Evolutionary conservation across 2,329 filamentous ascomycete species (phyloP).

Genomic region (Nigrospora osmanthi): DNA sequence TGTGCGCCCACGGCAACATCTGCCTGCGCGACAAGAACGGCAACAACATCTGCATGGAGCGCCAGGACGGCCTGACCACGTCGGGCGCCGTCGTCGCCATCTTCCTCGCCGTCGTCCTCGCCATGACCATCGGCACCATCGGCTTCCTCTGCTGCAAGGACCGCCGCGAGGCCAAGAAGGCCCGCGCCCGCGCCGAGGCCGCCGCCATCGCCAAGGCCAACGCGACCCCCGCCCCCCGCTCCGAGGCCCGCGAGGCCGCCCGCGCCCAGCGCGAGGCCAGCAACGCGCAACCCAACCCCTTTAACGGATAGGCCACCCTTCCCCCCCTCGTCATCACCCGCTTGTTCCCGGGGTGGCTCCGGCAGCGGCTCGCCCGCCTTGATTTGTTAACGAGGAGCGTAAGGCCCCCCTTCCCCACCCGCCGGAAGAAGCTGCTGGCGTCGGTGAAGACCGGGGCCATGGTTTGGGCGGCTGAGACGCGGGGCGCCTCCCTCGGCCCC

Average conservation of each 20-base stretch:
- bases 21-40: slow-evolving; percentile 34
- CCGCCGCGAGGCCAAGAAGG: slow-evolving; percentile 32
- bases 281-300: background rate
- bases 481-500: too few relatives aligned
- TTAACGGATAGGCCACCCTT: background rate
- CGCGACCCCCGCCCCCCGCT: background rate
- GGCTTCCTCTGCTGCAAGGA: slow-evolving; percentile 46
- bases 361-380: too few relatives aligned
- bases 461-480: too few relatives aligned
- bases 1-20: slow-evolving; percentile 34
- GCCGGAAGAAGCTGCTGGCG: too few relatives aligned
- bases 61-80: slow-evolving; percentile 27
- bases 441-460: too few relatives aligned
- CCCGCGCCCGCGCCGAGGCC: slow-evolving; percentile 38
- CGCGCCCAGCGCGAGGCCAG: background rate
- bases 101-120: slow-evolving; percentile 34
- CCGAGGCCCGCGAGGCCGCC: background rate
- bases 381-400: too few relatives aligned
- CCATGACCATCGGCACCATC: slow-evolving; percentile 28
- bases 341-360: too few relatives aligned
- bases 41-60: slow-evolving; percentile 34
- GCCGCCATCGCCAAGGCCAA: slow-evolving; percentile 38
- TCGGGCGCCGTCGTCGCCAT: slow-evolving; percentile 38
- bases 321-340: too few relatives aligned
- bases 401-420: too few relatives aligned